Evolutionary conservation across 495 filamentous ascomycete genomes (phyloP), one percentile per base, ranked within the genome.

Genomic region (Talaromyces thailandensis): DNA sequence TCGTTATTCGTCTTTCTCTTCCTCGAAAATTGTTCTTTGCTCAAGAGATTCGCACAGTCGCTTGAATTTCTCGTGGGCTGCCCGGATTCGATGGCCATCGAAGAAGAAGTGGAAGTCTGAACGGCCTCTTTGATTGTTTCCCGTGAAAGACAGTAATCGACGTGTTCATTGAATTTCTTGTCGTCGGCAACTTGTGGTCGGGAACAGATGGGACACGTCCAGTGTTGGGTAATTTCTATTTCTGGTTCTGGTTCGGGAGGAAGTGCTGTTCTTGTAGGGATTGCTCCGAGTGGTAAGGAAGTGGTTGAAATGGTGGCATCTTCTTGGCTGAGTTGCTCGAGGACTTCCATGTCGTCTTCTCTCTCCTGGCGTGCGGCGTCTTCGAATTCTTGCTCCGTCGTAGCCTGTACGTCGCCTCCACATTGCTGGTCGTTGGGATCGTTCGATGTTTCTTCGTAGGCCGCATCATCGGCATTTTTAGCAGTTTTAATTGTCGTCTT

Each of bases 101-200:
- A 25, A 2, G 45, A 21, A 29, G 37, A 12, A 18, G 55, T 59
- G 12, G 68, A 68, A 29, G 66, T 82, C 61, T 89, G 85, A 6
- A 89, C 86, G 0, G 83, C 89, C 68, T 96, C 90, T 48, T 86
- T 87, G 64, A 98, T 98, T 0, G 90, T 89, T 70, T 88, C 84
- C 52, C 85, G 77, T 2, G 92, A 96, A 7, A 99, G 82, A 74
- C 94, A 99, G 23, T 90, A 86, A 69, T 99, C 95, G 53, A 99
- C 88, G 72, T 99, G 95, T 57, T 88, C 86, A 65, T 99, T 99
- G 74, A 99, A 97, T 6, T 70, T 72, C 40, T 80, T 79, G 70
- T 97, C 91, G 64, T 92, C 83, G 0, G 92, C 86, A 4, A 76
- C 62, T 67, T 96, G 91, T 0, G 88, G 87, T 50, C 86, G 77